Conservation (phyloP, 768 basidiomycete genomes). For the Mycena pura region DNA sequence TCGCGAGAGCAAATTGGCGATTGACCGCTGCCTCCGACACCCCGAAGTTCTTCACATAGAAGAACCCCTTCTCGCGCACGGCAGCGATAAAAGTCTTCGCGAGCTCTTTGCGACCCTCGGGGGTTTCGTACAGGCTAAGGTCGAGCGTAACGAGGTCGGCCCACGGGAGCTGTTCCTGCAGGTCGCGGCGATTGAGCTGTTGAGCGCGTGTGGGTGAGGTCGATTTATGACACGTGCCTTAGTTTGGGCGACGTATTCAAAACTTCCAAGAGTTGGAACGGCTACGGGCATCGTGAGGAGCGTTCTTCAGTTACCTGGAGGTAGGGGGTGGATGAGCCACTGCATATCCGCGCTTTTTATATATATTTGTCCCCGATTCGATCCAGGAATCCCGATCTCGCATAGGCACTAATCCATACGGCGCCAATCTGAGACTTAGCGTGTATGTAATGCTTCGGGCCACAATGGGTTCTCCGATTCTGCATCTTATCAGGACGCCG, state of each 20-base stretch:
- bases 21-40: conserved; percentile 56
- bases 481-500: too few relatives aligned
- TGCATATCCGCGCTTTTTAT: too few relatives aligned
- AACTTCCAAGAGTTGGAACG: conserved; percentile 42
- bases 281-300: conserved; percentile 37
- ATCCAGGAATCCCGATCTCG: too few relatives aligned
- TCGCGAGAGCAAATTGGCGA: conserved; percentile 54
- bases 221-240: conserved; percentile 32
- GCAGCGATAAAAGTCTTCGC: conserved; percentile 50
- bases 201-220: not conserved
- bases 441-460: too few relatives aligned
- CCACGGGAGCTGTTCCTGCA: conserved; percentile 54
- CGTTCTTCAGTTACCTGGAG: not conserved
- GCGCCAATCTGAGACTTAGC: too few relatives aligned
- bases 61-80: conserved; percentile 55
- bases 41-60: conserved; percentile 59
- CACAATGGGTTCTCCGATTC: too few relatives aligned
- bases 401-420: too few relatives aligned
- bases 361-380: too few relatives aligned
- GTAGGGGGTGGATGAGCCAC: too few relatives aligned
- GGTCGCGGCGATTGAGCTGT: conserved; percentile 11
- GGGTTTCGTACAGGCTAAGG: conserved; percentile 45
- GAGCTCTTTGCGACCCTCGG: conserved; percentile 49
- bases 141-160: conserved; percentile 57
- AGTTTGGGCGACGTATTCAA: conserved; percentile 43